phyloP scores from a whole-genome alignment of 192 early-diverging fungal genomes.

The Tieghemiomyces parasiticus region DNA sequence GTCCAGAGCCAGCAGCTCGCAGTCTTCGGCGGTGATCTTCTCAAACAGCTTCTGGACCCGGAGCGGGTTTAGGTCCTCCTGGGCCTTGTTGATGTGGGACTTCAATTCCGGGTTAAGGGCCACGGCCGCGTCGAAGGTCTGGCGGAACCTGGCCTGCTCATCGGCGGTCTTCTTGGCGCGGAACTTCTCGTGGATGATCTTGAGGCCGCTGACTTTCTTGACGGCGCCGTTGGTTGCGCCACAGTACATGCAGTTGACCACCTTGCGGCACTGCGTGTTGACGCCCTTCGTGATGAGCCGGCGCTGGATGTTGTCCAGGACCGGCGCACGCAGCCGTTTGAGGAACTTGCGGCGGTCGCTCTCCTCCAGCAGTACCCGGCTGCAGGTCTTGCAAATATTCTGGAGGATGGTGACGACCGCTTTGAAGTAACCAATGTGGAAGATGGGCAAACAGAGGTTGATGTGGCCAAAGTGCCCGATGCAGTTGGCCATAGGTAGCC shows the following conservation, averaged over 20 bases:
- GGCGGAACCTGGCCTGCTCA: conserved; percentile 58
- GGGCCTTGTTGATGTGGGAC: conserved; percentile 61
- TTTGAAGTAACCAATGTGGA: conserved; percentile 97
- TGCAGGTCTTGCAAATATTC: conserved; percentile 94
- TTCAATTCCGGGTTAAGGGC: conserved; percentile 59
- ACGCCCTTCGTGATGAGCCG: conserved; percentile 67
- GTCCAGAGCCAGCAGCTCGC: conserved; percentile 86
- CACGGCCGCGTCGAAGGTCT: conserved; percentile 58
- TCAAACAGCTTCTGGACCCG: conserved; percentile 75
- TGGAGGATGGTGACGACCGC: conserved; percentile 78
- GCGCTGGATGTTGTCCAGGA: conserved; percentile 67
- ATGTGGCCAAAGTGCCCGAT: conserved; percentile 95
- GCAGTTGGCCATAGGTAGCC: conserved; percentile 71
- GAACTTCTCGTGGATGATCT: conserved; percentile 91
- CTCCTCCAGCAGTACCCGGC: conserved; percentile 78
- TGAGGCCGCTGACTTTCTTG: conserved; percentile 89
- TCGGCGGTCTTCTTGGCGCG: conserved; percentile 62
- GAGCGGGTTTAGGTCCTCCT: conserved; percentile 90
- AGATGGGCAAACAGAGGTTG: conserved; percentile 84
- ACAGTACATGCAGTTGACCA: conserved; percentile 69
- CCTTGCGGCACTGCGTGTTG: conserved; percentile 80
- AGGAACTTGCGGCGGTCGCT: conserved; percentile 52
- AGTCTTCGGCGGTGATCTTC: conserved; percentile 81
- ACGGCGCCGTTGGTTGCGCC: conserved; percentile 70
- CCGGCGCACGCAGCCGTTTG: conserved; percentile 48